Base-by-base conservation (phyloP, 306 rosid genomes). In the Castanea sativa region DNA sequence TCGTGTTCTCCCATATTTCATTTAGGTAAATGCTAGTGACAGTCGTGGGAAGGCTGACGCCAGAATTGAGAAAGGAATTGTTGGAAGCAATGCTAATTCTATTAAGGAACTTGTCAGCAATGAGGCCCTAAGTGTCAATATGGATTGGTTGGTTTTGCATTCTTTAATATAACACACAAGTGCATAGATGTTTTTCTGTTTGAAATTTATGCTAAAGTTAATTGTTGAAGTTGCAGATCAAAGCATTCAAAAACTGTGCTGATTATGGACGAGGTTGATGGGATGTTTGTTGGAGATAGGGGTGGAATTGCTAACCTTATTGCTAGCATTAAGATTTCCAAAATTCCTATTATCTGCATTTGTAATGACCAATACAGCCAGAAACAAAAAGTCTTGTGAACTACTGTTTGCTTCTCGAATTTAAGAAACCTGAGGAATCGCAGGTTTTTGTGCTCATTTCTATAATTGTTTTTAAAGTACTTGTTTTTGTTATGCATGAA, bases 221-320 rank as follows among this genome's bases (percentile, higher is more conserved):
- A 73, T 67, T 25, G n/a, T 73, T 76, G 74, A 20, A 86, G 70
- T 78, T 91, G 76, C 91, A 95, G 98, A 90, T 79, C 92, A 55
- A 90, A 87, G 85, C 90, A 38, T 67, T 79, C 89, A 53, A 92
- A 90, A 89, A 84, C 94, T 72, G 99, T 95, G 80, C 93, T 95
- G 72, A 91, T 95, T 81, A 95, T 95, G 99, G 99, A 95, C 58
- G 99, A 95, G 80, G 99, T 95, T 77, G 98, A 95, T 85, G 99
- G 99, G 85, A 93, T 95, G 99, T 95, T 98, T 77, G 99, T 98
- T 83, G 99, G 99, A 83, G 99, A 95, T 85, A 85, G 99, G 85
- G 99, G 99, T 78, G 99, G 99, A 74, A 75, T 95, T 80, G 92
- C 99, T 83, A 97, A 93, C 87, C 97, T 95, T 73, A 92, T 95